Evolutionary conservation across 768 basidiomycete genomes (phyloP).

Genomic region (Suillus subalutaceus): DNA sequence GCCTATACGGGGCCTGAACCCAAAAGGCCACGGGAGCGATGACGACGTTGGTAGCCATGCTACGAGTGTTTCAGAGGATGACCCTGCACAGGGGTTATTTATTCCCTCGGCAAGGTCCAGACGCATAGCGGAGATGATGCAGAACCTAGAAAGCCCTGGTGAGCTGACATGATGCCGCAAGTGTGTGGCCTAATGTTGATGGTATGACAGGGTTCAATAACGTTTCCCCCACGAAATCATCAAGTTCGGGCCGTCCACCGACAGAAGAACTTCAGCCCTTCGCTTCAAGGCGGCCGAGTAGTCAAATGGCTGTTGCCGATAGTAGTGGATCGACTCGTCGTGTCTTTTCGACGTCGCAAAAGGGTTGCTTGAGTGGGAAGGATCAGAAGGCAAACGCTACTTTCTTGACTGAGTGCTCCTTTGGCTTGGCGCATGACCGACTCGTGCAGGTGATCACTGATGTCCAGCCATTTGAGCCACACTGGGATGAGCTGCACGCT

Average conservation of each 20-base stretch:
- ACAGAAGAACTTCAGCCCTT: slow-evolving; percentile 52
- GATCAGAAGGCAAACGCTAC: slow-evolving; percentile 50
- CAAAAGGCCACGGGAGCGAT: slow-evolving; percentile 40
- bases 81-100: slow-evolving; percentile 30
- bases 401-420: slow-evolving; percentile 95
- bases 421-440: slow-evolving; percentile 89
- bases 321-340: slow-evolving; percentile 37
- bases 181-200: slow-evolving; percentile 11
- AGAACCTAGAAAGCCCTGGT: slow-evolving; percentile 73
- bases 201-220: slow-evolving; percentile 41
- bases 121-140: slow-evolving; percentile 81
- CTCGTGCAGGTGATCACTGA: slow-evolving; percentile 94
- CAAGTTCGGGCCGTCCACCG: slow-evolving; percentile 44
- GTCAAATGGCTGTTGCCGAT: slow-evolving; percentile 27
- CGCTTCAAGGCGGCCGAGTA: slow-evolving; percentile 43
- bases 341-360: slow-evolving; percentile 48
- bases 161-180: slow-evolving; percentile 25
- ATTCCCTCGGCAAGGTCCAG: slow-evolving; percentile 72
- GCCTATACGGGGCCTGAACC: slow-evolving; percentile 71
- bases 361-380: slow-evolving; percentile 38
- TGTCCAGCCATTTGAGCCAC: slow-evolving; percentile 90
- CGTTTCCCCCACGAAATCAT: slow-evolving; percentile 59
- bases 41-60: slow-evolving; percentile 32
- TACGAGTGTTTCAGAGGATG: slow-evolving; percentile 22
- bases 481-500: slow-evolving; percentile 81